Evolutionary conservation across 176 grass and related monocot genomes (phyloP), one percentile per base, ranked within the genome.

Genomic region (Ensete glaucum): DNA sequence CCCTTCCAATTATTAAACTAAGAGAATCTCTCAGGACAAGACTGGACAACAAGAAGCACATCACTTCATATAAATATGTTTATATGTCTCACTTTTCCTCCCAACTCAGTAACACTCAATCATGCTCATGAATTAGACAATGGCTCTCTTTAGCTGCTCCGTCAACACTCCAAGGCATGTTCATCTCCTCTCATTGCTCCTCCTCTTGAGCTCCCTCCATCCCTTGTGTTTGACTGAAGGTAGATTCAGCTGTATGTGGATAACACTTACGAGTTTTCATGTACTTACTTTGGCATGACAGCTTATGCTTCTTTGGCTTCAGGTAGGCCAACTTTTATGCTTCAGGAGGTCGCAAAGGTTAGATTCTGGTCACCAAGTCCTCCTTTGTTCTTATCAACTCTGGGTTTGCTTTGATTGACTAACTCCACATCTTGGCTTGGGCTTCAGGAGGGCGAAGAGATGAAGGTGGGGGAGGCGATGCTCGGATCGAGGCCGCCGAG

Each of bases 401-500:
- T 49, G 9, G 13, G 23, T 54, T 26, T 11, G 15, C 49, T 21
- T n/a, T 4, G 0, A 20, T 49, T 49, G 17, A 13, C 1, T 16
- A 48, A 67, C 27, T 27, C 26, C 25, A 15, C 65, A 13, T 7
- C 14, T 1, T 16, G 24, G 25, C 8, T 68, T 14, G 65, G 1
- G 9, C 1, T 26, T 43, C 70, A 76, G 76, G 14, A 20, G 8
- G 58, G 23, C 29, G 13, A 27, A 59, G 54, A 16, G 53, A 4
- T 17, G 78, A 52, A 29, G 82, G 80, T 69, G 57, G 73, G 48
- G 13, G 65, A 15, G 76, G 57, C 56, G 29, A 53, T 87, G 70
- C 87, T 93, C 59, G 91, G 87, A 43, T 93, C 87, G 63, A 72
- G 85, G 83, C 91, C 91, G 52, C 91, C 91, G 81, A 85, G 80